phyloP scores from a whole-genome alignment of 75 land plant genomes.

The Cunninghamia lanceolata region DNA sequence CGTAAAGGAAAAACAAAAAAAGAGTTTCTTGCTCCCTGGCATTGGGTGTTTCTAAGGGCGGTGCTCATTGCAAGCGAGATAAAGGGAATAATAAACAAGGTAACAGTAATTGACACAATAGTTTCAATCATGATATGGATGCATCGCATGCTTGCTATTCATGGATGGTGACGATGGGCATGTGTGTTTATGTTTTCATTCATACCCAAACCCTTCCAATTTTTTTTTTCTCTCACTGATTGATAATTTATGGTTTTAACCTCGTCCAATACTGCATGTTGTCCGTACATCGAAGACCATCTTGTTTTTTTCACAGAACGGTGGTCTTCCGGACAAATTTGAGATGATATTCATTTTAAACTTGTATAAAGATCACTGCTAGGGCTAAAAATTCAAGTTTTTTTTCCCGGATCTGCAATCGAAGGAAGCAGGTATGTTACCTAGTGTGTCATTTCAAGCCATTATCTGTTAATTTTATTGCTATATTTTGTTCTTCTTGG shows the following conservation, averaged over 20 bases:
- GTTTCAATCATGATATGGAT: neutral
- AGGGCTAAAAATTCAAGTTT: neutral
- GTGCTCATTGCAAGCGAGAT: too few relatives aligned
- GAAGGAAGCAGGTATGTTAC: neutral
- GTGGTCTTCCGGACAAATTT: neutral
- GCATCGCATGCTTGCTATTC: neutral
- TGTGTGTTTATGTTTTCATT: neutral
- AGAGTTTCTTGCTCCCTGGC: too few relatives aligned
- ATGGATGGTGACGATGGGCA: neutral
- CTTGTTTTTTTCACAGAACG: neutral
- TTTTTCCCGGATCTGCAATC: neutral
- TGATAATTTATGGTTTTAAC: slow-evolving; percentile 1
- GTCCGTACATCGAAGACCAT: neutral
- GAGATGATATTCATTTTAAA: neutral
- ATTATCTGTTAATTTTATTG: neutral
- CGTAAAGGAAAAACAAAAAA: too few relatives aligned
- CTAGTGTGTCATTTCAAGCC: neutral
- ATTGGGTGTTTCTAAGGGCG: too few relatives aligned
- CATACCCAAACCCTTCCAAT: slow-evolving; percentile 4
- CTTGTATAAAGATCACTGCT: neutral
- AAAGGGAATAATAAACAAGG: too few relatives aligned
- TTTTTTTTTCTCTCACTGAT: neutral
- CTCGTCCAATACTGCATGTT: neutral
- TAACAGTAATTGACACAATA: too few relatives aligned
- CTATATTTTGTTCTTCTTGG: neutral